These are phyloP conservation scores for Extremus antarcticus DNA, from an alignment of 495 filamentous ascomycete species.

Conservation along the genomic window DNA sequence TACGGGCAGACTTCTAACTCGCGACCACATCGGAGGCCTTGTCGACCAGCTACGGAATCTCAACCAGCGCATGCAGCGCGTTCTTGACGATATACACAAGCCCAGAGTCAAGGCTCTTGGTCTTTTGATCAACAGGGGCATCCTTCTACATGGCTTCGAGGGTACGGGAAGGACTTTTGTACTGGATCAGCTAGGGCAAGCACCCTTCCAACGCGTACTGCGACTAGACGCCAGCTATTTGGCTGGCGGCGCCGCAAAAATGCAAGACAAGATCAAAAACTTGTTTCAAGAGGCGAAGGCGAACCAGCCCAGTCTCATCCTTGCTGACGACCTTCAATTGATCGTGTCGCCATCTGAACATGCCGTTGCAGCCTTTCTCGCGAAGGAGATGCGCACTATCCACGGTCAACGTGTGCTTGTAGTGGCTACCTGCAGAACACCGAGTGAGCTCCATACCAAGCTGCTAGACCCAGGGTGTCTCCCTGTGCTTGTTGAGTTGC, in stretches of 20 bases:
- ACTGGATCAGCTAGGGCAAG: conserved; percentile 54
- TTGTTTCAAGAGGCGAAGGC: conserved; percentile 61
- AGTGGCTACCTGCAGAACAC: conserved; percentile 60
- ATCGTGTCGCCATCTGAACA: conserved; percentile 39
- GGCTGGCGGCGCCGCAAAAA: conserved; percentile 30
- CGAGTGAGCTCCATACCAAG: conserved; percentile 62
- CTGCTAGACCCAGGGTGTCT: conserved; percentile 59
- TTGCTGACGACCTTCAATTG: conserved; percentile 72
- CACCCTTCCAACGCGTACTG: conserved; percentile 7
- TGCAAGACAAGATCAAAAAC: conserved; percentile 48
- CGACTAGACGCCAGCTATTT: neutral
- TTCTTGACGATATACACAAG: conserved; percentile 2
- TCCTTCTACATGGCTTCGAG: conserved; percentile 71
- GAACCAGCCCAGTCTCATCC: conserved; percentile 66
- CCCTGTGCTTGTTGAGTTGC: conserved; percentile 62
- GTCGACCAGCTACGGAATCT: conserved; percentile 50
- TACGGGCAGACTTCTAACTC: conserved; percentile 8
- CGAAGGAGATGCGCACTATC: conserved; percentile 34
- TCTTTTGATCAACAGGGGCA: conserved; percentile 26
- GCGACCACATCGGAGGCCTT: conserved; percentile 50
- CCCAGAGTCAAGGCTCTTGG: conserved; percentile 6
- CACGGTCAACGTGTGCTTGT: conserved; percentile 46
- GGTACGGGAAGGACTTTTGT: conserved; percentile 75
- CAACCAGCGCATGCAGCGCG: conserved; percentile 47
- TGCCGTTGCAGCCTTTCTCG: conserved; percentile 31